These are phyloP conservation scores for Fusarium verticillioides DNA, from an alignment of 2,329 filamentous ascomycete species.

Conservation along the genomic window DNA sequence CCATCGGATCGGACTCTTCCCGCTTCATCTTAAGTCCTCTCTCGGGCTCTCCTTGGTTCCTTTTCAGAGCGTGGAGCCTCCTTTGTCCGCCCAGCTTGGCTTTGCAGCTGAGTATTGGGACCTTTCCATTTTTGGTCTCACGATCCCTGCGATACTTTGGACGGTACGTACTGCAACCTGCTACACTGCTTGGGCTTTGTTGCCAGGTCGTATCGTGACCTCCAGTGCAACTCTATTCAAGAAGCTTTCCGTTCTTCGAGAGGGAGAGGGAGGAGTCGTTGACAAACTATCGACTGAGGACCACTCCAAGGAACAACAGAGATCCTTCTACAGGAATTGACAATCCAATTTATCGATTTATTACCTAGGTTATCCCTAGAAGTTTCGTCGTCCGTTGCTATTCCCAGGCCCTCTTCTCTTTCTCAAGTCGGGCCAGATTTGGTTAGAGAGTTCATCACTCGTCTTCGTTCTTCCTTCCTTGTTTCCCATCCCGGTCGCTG, in stretches of 20 bases:
- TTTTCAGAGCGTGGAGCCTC: constrained; percentile 30
- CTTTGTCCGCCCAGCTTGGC: constrained; percentile 35
- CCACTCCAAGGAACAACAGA: neutral
- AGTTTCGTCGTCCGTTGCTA: constrained; percentile 20
- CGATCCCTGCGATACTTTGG: constrained; percentile 21
- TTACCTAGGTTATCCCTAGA: neutral
- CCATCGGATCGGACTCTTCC: constrained; percentile 26
- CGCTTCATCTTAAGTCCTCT: constrained; percentile 18
- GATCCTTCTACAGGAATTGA: constrained; percentile 2
- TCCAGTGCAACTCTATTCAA: constrained; percentile 25
- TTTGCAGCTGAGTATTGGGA: constrained; percentile 23
- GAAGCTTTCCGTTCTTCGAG: neutral
- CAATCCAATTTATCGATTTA: constrained; percentile 2
- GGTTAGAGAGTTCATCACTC: constrained; percentile 24
- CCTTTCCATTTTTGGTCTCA: constrained; percentile 21
- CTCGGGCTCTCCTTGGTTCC: constrained; percentile 14
- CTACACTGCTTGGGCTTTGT: neutral
- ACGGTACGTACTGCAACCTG: constrained; percentile 23
- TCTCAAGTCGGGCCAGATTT: constrained; percentile 9
- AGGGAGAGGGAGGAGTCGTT: constrained; percentile 10
- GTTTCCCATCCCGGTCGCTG: constrained; percentile 41
- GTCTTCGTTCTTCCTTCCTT: constrained; percentile 35
- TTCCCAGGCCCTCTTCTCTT: constrained; percentile 22
- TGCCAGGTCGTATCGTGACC: constrained; percentile 22
- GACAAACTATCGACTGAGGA: constrained; percentile 1